Percentiles rank a stretch among this genome's conserved stretches.
Evolutionary conservation across 1,284 basidiomycete species (phyloP).

Genomic region (Melampsora americana): DNA sequence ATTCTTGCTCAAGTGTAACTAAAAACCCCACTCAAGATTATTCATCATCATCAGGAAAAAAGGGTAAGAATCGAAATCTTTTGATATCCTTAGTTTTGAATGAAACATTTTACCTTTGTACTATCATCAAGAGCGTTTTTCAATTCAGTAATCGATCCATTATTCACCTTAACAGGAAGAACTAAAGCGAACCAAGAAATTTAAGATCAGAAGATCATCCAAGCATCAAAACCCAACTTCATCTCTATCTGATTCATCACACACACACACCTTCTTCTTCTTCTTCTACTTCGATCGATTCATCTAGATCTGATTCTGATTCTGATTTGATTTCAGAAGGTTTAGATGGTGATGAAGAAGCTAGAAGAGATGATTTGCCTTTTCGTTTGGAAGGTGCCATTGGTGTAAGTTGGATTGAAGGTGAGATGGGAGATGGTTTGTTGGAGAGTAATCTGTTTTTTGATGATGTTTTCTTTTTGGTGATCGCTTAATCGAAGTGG

Average conservation of each 20-base stretch:
- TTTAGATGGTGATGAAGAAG: background rate
- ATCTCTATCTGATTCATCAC: no score
- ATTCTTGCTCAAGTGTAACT: conserved; percentile 15
- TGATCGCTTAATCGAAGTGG: no score
- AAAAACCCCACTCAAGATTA: background rate
- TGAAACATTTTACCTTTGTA: conserved; percentile 21
- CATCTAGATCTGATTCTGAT: background rate
- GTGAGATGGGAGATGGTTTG: background rate
- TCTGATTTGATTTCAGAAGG: background rate
- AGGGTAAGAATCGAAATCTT: background rate
- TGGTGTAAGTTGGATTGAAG: background rate
- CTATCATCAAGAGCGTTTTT: conserved; percentile 43
- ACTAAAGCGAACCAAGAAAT: background rate
- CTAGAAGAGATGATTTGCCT: background rate
- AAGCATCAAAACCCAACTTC: no score
- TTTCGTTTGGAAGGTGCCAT: conserved; percentile 4
- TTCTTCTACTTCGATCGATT: background rate
- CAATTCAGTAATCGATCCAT: conserved; percentile 35
- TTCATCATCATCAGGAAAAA: no score
- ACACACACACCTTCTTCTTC: background rate
- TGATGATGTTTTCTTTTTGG: no score
- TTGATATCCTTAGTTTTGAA: background rate
- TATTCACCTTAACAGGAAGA: conserved; percentile 38
- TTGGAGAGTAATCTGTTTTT: no score
- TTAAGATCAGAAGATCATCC: background rate